Base-by-base conservation (phyloP, 148 eudicot species). In the Nyssa sinensis region DNA sequence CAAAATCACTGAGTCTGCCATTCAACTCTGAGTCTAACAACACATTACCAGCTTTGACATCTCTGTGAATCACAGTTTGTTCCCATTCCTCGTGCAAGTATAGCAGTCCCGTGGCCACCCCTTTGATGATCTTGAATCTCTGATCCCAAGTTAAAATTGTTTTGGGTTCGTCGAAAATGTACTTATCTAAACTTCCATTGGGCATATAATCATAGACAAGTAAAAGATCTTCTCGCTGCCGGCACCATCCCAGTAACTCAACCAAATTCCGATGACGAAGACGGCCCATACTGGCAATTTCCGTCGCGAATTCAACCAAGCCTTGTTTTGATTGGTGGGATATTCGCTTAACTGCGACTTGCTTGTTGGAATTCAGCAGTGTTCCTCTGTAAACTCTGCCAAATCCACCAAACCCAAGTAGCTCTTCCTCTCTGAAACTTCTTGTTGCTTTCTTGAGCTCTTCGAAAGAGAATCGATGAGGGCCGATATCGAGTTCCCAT, bases 141-240 rank as follows among this genome's bases (percentile, higher is more conserved):
- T 90, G 88, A 30, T 84, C 78, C 97, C 97, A 92, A n/a, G 74
- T 88, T 44, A 92, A 53, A 24, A 76, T 69, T 71, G 35, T 32
- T 27, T 69, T 71, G 29, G 89, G 78, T 11, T 81, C 72, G 58
- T 81, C 85, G 71, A 81, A 92, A 47, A 92, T 70, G 73, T 84
- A 84, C 79, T 83, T 88, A 60, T 92, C 97, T 51, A 92, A 81
- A 77, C 97, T 92, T 41, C 93, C 93, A 83, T 90, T 90, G 23
- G 97, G 85, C 97, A 92, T 92, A 76, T 78, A 92, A 24, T 92
- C 97, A 74, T 92, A 92, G 6, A 92, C 97, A 67, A 92, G 92
- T 32, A 92, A 72, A 59, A 92, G 74, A 79, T 90, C 94, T 3
- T 81, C 84, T 72, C 78, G 81, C 2, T 87, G 81, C 12, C 94